Evolutionary conservation across 306 rosid species (phyloP).

Genomic region (Pyrus communis): DNA sequence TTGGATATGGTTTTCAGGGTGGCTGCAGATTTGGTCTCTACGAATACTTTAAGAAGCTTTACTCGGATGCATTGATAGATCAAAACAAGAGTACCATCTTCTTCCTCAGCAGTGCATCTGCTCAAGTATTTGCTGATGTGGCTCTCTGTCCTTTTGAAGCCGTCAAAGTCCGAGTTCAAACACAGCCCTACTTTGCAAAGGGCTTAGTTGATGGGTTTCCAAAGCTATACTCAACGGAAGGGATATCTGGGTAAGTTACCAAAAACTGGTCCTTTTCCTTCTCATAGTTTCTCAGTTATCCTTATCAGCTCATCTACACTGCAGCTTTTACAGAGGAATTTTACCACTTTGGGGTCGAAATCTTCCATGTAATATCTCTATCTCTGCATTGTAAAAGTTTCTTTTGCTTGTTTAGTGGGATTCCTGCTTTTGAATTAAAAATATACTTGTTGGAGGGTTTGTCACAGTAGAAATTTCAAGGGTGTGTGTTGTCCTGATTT

Average conservation of each 20-base stretch:
- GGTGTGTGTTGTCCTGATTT: neutral
- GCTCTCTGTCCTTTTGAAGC: conserved; percentile 71
- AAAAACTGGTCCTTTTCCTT: neutral
- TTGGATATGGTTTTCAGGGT: conserved; percentile 70
- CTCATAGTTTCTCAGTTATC: neutral
- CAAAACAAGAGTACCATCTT: conserved; percentile 36
- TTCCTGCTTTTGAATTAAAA: neutral
- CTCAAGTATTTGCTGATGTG: conserved; percentile 63
- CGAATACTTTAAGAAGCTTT: conserved; percentile 61
- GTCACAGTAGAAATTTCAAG: neutral
- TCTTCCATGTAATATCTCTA: conserved; percentile 57
- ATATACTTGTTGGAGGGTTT: neutral
- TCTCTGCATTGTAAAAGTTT: neutral
- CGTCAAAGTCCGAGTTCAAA: conserved; percentile 52
- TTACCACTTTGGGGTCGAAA: conserved; percentile 73
- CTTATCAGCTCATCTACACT: conserved; percentile 10
- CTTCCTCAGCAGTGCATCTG: conserved; percentile 63
- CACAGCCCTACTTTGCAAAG: conserved; percentile 53
- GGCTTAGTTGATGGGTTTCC: conserved; percentile 67
- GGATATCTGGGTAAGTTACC: conserved; percentile 36
- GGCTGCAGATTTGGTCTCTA: conserved; percentile 68
- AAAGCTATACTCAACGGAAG: conserved; percentile 45
- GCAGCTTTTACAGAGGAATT: conserved; percentile 60
- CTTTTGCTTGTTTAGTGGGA: too few species aligned
- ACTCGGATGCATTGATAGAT: conserved; percentile 37